Evolutionary conservation across 2,329 filamentous ascomycete genomes (phyloP).

Genomic region (Ascochyta clinopodiicola): DNA sequence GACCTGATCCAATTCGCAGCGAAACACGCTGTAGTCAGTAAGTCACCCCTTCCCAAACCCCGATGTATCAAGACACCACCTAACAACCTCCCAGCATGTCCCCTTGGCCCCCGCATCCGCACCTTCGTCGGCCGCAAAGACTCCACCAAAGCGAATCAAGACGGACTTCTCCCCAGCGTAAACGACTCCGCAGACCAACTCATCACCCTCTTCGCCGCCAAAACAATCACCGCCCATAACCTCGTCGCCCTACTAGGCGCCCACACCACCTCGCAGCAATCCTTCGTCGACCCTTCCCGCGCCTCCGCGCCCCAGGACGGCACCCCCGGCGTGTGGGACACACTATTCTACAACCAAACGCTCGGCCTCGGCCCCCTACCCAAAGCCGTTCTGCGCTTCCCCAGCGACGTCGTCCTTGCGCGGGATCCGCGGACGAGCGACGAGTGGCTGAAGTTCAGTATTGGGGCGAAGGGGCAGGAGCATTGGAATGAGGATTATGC

Average conservation of each 20-base stretch:
- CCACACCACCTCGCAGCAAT: constrained; percentile 41
- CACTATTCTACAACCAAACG: constrained; percentile 42
- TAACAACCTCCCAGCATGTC: constrained; percentile 25
- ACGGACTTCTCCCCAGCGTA: constrained; percentile 37
- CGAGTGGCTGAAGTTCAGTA: constrained; percentile 33
- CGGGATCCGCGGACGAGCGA: constrained; percentile 32
- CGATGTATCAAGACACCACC: background rate
- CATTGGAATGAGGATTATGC: constrained; percentile 45
- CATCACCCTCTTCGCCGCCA: constrained; percentile 43
- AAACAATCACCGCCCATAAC: constrained; percentile 42
- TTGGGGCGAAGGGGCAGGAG: constrained; percentile 18
- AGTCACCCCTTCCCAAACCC: background rate
- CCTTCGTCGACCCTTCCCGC: constrained; percentile 29
- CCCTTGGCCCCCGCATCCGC: constrained; percentile 41
- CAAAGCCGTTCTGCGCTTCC: constrained; percentile 37
- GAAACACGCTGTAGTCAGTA: constrained; percentile 38
- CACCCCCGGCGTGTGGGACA: constrained; percentile 44
- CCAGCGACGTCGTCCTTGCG: constrained; percentile 38
- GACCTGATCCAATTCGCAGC: constrained; percentile 45
- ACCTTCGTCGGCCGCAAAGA: constrained; percentile 43
- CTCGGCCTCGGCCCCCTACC: constrained; percentile 27
- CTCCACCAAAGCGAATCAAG: constrained; percentile 24
- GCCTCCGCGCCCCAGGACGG: constrained; percentile 37
- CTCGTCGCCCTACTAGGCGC: constrained; percentile 43
- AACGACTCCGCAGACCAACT: constrained; percentile 34